Evolutionary conservation across 352 stramenopile species (phyloP), one percentile per base, ranked within the genome.

Genomic region (Pythium vanterpoolii): DNA sequence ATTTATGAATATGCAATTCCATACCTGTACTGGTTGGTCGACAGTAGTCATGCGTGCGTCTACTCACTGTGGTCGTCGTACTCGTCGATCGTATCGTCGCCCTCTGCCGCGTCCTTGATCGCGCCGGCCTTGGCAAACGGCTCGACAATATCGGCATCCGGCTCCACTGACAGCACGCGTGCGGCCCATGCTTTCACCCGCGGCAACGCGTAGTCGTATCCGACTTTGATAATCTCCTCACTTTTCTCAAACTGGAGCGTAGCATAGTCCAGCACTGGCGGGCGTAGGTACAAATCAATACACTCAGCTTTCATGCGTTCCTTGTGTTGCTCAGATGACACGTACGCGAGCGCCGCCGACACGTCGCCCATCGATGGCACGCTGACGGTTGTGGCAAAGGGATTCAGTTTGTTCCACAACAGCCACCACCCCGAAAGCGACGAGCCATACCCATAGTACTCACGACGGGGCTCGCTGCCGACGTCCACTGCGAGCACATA

Each of bases 241-340:
- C 93, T 93, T 72, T 96, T 97, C 64, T 96, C 90, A 57, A 95
- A 98, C 64, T 98, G 84, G 18, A 98, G 72, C n/a, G 83, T 96
- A 19, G 79, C 89, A 62, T 95, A 95, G 49, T 96, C 77, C 19
- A 92, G 77, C 24, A 98, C 86, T 1, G 91, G 91, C 30, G 91
- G 91, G 7, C 79, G 87, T 19, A 98, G 62, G 64, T 96, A 96
- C 36, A 98, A 52, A 54, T 98, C 88, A 44, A 93, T 86, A 46
- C 77, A 87, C 46, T 94, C 77, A 43, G 89, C 84, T 39, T 86
- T 88, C 46, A 95, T 88, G 8, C 84, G 79, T 30, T 88, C 77
- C 61, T 92, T 92, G 64, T 96, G 86, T 44, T 96, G 87, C 60
- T 96, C 87, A 3, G 87, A 95, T 5, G 87, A 96, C 8, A 96